Conservation (phyloP, 352 stramenopile species). For the Thalassiosira ordinaria region DNA sequence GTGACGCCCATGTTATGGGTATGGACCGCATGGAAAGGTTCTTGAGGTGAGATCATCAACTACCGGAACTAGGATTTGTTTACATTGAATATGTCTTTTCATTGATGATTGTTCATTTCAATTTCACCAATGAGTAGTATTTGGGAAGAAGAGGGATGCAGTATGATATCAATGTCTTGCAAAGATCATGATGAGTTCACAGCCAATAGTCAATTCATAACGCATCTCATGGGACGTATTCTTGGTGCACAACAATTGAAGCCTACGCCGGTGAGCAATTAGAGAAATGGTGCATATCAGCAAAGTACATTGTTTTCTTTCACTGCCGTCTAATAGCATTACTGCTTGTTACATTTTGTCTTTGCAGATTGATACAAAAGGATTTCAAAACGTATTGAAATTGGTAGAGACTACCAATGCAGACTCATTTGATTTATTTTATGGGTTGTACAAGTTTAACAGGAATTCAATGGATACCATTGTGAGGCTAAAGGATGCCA, state of each 20-base stretch:
- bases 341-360: not conserved
- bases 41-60: conserved; percentile 68
- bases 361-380: conserved; percentile 92
- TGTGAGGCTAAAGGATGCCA: conserved; percentile 70
- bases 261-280: conserved; percentile 61
- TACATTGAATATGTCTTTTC: too few relatives aligned
- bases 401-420: conserved; percentile 96
- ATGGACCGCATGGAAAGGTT: conserved; percentile 91
- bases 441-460: conserved; percentile 98
- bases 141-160: conserved; percentile 95
- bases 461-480: conserved; percentile 71
- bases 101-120: not conserved
- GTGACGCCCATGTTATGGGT: conserved; percentile 70
- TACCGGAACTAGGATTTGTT: not conserved
- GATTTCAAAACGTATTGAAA: conserved; percentile 96
- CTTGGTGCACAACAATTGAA: conserved; percentile 89
- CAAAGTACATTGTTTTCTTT: conserved; percentile 6
- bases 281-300: not conserved
- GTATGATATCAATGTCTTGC: conserved; percentile 96
- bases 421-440: conserved; percentile 98
- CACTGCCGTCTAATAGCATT: not conserved
- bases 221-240: conserved; percentile 96
- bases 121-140: conserved; percentile 76
- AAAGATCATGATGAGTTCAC: conserved; percentile 95
- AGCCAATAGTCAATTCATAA: conserved; percentile 98